Conservation (phyloP, 2,329 filamentous ascomycete genomes). For the Hyphodiscus sp. region DNA sequence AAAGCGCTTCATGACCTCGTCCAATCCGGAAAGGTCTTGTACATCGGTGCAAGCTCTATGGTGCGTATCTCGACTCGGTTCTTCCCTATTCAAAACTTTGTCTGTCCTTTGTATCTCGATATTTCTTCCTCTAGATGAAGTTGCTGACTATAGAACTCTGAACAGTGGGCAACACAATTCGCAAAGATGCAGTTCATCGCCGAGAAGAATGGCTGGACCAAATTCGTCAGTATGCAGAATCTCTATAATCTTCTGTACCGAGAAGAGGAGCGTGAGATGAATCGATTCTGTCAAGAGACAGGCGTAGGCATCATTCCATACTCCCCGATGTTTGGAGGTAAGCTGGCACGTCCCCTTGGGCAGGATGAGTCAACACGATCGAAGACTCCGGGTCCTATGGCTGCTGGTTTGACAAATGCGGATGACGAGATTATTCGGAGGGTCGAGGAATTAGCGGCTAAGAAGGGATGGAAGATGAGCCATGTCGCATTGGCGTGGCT, state of each 20-base stretch:
- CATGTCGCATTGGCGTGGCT: slow-evolving; percentile 50
- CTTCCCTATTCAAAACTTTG: no score
- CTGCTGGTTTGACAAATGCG: slow-evolving; percentile 31
- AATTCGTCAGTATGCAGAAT: slow-evolving; percentile 51
- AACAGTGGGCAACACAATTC: slow-evolving; percentile 41
- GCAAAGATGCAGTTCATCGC: slow-evolving; percentile 42
- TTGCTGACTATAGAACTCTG: no score
- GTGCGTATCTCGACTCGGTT: no score
- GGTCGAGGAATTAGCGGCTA: slow-evolving; percentile 48
- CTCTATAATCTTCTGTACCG: slow-evolving; percentile 46
- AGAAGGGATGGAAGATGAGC: slow-evolving; percentile 50
- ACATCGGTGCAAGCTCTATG: slow-evolving; percentile 44
- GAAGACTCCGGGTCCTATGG: slow-evolving; percentile 18
- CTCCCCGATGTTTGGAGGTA: slow-evolving; percentile 8
- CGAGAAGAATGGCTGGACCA: slow-evolving; percentile 44
- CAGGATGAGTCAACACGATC: not conserved
- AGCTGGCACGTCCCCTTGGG: slow-evolving; percentile 4
- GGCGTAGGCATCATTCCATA: slow-evolving; percentile 34
- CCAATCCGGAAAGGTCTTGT: slow-evolving; percentile 47
- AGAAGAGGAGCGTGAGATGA: slow-evolving; percentile 45
- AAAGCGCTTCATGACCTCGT: slow-evolving; percentile 51
- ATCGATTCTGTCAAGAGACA: slow-evolving; percentile 34
- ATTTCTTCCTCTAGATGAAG: no score
- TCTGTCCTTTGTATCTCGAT: no score
- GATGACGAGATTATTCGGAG: slow-evolving; percentile 46